A percentile compares a stretch with the other conserved stretches of the same genome.
Conservation (phyloP, 352 stramenopile species). For the Phytophthora europaea region DNA sequence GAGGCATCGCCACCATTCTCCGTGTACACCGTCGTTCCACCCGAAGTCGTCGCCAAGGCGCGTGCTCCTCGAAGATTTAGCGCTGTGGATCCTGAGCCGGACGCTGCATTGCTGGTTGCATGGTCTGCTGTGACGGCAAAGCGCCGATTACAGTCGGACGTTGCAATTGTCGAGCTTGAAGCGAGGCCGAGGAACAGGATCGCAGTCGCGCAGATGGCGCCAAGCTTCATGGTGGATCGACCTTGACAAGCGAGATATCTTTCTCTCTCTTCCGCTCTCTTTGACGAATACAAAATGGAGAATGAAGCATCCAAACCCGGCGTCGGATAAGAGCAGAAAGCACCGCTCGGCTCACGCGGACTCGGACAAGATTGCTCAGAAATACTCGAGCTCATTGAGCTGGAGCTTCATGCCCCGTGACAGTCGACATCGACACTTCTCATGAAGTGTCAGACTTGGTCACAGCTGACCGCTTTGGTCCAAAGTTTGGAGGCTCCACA, state of each 20-base stretch:
- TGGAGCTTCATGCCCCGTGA: neutral
- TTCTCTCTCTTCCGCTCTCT: neutral
- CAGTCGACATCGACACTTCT: neutral
- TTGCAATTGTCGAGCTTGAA: neutral
- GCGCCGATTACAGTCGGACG: neutral
- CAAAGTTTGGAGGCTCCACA: too few species aligned
- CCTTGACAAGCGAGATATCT: neutral
- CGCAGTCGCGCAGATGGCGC: neutral
- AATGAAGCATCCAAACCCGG: neutral
- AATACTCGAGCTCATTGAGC: neutral
- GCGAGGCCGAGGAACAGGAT: neutral
- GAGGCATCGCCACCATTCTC: conserved; percentile 2
- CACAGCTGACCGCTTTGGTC: neutral
- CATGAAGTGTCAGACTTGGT: neutral
- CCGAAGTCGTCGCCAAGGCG: neutral
- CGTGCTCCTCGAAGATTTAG: neutral
- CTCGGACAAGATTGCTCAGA: neutral
- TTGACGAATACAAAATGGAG: neutral
- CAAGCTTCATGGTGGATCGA: neutral
- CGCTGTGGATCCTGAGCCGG: neutral
- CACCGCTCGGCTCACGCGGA: neutral
- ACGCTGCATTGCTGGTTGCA: neutral
- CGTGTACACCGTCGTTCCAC: neutral
- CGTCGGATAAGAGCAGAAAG: neutral
- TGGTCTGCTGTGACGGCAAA: neutral